Conservation (phyloP, 1,284 basidiomycete species). For the Termitomyces sp. region DNA sequence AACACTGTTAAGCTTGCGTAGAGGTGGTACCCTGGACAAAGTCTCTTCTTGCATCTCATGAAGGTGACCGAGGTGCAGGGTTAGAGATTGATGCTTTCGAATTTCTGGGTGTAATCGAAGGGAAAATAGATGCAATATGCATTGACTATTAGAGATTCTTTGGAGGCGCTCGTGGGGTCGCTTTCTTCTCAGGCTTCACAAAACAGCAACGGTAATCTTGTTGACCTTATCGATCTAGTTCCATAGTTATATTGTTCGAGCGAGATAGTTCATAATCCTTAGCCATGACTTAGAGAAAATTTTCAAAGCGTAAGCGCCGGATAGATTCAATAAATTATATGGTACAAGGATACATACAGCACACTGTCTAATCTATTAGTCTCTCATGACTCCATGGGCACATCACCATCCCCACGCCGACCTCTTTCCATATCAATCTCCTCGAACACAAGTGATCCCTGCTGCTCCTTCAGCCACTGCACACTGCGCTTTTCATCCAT, state of each 20-base stretch:
- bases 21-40: too few species aligned
- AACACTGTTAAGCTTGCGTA: too few species aligned
- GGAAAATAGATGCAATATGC: constrained; percentile 35
- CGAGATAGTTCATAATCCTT: too few species aligned
- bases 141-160: constrained; percentile 47
- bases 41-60: too few species aligned
- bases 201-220: constrained; percentile 56
- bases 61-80: background rate
- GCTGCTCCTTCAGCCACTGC: constrained; percentile 89
- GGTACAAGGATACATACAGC: constrained; percentile 4
- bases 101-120: constrained; percentile 42
- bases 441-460: constrained; percentile 67
- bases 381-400: constrained; percentile 15
- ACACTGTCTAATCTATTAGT: background rate
- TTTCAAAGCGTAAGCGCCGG: background rate
- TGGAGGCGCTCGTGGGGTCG: constrained; percentile 67
- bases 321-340: background rate
- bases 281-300: background rate
- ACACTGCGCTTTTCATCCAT: constrained; percentile 95
- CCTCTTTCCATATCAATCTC: constrained; percentile 40
- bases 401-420: constrained; percentile 13
- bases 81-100: constrained; percentile 35
- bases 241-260: too few species aligned
- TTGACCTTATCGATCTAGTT: constrained; percentile 48
- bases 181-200: constrained; percentile 73